phyloP scores from a whole-genome alignment of 345 rosid species.

The Aethionema arabicum region DNA sequence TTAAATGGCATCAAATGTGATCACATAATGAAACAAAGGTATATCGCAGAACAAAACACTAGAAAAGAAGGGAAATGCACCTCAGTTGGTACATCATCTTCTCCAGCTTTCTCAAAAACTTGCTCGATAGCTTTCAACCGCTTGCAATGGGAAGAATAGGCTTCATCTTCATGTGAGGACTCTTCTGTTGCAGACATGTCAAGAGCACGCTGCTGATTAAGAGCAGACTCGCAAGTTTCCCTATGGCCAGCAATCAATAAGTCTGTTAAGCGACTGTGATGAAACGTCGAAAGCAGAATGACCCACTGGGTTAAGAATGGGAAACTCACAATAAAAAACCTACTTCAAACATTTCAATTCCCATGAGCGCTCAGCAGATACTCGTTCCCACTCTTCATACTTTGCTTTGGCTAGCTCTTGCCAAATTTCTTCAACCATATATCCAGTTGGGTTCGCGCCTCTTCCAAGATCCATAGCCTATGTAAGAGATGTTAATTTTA shows the following conservation, averaged over 20 bases:
- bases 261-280: slow-evolving; percentile 8
- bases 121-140: slow-evolving; percentile 51
- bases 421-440: slow-evolving; percentile 89
- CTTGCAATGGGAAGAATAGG: slow-evolving; percentile 35
- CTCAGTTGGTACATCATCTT: slow-evolving; percentile 66
- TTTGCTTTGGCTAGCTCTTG: slow-evolving; percentile 85
- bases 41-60: too few species aligned
- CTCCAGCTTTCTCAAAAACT: slow-evolving; percentile 66
- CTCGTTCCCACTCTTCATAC: slow-evolving; percentile 74
- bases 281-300: slow-evolving; percentile 1
- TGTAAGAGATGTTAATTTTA: background rate
- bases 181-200: slow-evolving; percentile 58
- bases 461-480: slow-evolving; percentile 90
- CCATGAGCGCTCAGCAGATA: slow-evolving; percentile 65
- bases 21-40: too few species aligned
- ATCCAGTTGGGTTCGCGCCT: slow-evolving; percentile 58
- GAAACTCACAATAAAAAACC: slow-evolving; percentile 46
- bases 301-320: background rate
- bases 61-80: slow-evolving; percentile 32
- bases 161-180: slow-evolving; percentile 53
- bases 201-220: slow-evolving; percentile 53
- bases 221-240: slow-evolving; percentile 80
- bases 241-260: slow-evolving; percentile 42
- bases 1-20: slow-evolving; percentile 2
- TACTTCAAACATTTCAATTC: slow-evolving; percentile 83